Base-by-base conservation (phyloP, 2,329 filamentous ascomycete species). In the Cladosporium colombiae region DNA sequence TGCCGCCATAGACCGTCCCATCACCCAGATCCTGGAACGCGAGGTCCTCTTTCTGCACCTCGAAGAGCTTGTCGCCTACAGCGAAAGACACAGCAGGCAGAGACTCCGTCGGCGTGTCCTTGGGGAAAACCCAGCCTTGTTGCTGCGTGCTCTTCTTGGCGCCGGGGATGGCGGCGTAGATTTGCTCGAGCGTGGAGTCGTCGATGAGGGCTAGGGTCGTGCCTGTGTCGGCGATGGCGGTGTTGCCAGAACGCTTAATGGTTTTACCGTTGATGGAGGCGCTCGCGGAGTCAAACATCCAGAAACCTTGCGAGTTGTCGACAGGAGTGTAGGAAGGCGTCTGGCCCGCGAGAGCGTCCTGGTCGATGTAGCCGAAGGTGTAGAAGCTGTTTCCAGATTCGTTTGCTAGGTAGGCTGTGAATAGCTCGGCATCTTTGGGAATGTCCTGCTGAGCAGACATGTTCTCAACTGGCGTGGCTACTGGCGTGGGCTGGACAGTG, bases 381-480 rank as follows among this genome's bases (percentile, higher is more conserved):
- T 92, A 93, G 88, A 89, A 33, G 87, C 77, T 46, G 33, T 85
- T 83, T 55, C 90, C 90, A 13, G 67, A 66, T 53, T 70, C 70
- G 57, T 81, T 81, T 66, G 83, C 69, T 53, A 94, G 81, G 67
- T 89, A 84, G 29, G 88, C 89, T 0, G 90, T 91, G 78, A 93
- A 90, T 46, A 93, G 79, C 0, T 89, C 89, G 76, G 85, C 78
- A 31, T 85, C 83, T 25, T 92, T 84, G 40, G 40, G 40, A 13
- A 46, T 46, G 40, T 46, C 40, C 4, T 46, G 74, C 21, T 80
- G 76, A n/a, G 76, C 69, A 76, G 85, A 84, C 70, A 90, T 80
- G 74, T 90, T 92, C 73, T 91, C 88, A 74, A 92, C 91, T 77
- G 91, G 92, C 13, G 89, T 92, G 78, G 88, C 88, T 70, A 90